phyloP scores from a whole-genome alignment of 2,329 filamentous ascomycete genomes.

The Ceratocystis destructans region DNA sequence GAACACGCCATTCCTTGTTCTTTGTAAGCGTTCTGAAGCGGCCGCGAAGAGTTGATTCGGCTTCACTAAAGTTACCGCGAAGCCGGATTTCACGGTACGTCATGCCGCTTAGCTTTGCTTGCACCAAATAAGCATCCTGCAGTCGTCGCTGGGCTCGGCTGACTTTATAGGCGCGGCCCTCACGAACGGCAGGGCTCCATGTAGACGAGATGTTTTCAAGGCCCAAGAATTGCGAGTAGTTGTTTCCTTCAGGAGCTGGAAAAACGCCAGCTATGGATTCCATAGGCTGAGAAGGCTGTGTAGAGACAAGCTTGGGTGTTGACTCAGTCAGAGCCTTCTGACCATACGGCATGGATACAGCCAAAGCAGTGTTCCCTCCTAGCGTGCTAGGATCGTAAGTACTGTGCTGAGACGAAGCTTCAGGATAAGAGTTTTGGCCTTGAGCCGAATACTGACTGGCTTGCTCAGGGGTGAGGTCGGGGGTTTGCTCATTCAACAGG shows the following conservation, averaged over 20 bases:
- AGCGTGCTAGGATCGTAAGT: background rate
- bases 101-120: constrained; percentile 40
- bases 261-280: no score
- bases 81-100: constrained; percentile 52
- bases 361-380: background rate
- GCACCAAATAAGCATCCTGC: constrained; percentile 39
- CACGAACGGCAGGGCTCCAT: constrained; percentile 5
- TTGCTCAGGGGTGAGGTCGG: background rate
- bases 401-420: background rate
- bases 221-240: no score
- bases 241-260: no score
- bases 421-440: background rate
- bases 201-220: background rate
- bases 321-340: background rate
- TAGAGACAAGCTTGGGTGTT: background rate
- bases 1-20: constrained; percentile 44
- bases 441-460: background rate
- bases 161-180: constrained; percentile 11
- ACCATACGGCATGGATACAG: background rate
- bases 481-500: background rate
- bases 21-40: constrained; percentile 54
- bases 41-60: constrained; percentile 60
- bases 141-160: constrained; percentile 10
- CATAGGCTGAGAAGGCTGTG: background rate
- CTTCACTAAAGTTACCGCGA: constrained; percentile 43